Percentiles rank a stretch among this genome's conserved stretches.
phyloP scores from a whole-genome alignment of 2,329 filamentous ascomycete genomes.

The Fusarium sp. region DNA sequence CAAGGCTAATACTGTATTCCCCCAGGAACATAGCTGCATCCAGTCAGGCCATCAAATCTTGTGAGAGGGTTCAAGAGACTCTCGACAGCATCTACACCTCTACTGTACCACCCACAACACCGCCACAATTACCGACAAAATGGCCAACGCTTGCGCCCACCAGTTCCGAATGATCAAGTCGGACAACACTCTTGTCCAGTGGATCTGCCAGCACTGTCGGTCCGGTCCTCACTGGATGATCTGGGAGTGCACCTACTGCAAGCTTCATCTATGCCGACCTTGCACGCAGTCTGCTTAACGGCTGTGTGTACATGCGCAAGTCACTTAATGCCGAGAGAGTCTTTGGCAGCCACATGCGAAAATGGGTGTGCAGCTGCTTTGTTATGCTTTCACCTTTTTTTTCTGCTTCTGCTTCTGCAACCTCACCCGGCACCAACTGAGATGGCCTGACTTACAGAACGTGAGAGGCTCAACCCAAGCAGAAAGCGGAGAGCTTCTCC shows the following conservation, averaged over 20 bases:
- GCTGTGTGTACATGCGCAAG: not conserved
- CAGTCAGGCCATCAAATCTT: slow-evolving; percentile 38
- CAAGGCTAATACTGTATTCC: slow-evolving; percentile 38
- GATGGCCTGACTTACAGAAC: slow-evolving; percentile 37
- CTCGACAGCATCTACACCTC: slow-evolving; percentile 31
- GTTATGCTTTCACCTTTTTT: not conserved
- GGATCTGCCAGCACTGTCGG: slow-evolving; percentile 71
- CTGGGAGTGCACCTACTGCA: slow-evolving; percentile 75
- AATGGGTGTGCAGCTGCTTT: slow-evolving; percentile 23
- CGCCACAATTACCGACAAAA: slow-evolving; percentile 44
- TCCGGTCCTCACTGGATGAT: slow-evolving; percentile 74
- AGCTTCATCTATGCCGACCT: slow-evolving; percentile 69
- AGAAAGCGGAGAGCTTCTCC: slow-evolving; percentile 10
- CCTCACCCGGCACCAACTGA: not conserved
- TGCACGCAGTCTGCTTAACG: slow-evolving; percentile 57
- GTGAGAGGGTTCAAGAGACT: slow-evolving; percentile 31
- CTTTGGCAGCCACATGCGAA: slow-evolving; percentile 25
- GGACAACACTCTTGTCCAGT: slow-evolving; percentile 71
- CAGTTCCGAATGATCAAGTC: slow-evolving; percentile 74
- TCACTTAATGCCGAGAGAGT: slow-evolving; percentile 22
- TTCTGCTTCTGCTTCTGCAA: slow-evolving; percentile 2
- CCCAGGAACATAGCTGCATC: slow-evolving; percentile 24
- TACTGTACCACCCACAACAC: slow-evolving; percentile 23
- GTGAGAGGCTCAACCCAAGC: slow-evolving; percentile 30
- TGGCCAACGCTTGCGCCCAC: slow-evolving; percentile 68